These are phyloP conservation scores for Cercospora beticola DNA, from an alignment of 2,329 filamentous ascomycete genomes.

Conservation along the genomic window DNA sequence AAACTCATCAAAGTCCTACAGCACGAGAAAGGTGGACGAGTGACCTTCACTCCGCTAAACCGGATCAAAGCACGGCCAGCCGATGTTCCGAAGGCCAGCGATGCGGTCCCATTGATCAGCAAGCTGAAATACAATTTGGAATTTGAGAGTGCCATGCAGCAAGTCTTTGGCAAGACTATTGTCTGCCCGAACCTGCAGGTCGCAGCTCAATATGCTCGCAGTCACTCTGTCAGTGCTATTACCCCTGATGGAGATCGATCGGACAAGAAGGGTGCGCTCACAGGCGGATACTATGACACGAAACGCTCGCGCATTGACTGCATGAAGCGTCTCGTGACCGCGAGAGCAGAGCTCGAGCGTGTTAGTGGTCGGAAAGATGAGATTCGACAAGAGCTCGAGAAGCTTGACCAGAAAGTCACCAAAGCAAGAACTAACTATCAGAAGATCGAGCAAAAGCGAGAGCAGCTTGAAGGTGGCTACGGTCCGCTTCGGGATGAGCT, in stretches of 20 bases:
- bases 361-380: conserved; percentile 63
- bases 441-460: conserved; percentile 75
- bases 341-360: conserved; percentile 71
- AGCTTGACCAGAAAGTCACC: conserved; percentile 85
- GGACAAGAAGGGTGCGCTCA: conserved; percentile 92
- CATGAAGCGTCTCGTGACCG: conserved; percentile 71
- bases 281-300: conserved; percentile 88
- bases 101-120: conserved; percentile 81
- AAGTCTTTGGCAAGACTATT: conserved; percentile 93
- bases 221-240: conserved; percentile 87
- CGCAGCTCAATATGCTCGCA: conserved; percentile 86
- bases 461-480: conserved; percentile 77
- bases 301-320: conserved; percentile 83
- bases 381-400: conserved; percentile 69
- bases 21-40: conserved; percentile 74
- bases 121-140: conserved; percentile 76
- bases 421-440: conserved; percentile 78
- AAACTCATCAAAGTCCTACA: conserved; percentile 77
- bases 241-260: conserved; percentile 93
- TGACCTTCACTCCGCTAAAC: conserved; percentile 93
- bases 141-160: conserved; percentile 84
- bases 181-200: conserved; percentile 87
- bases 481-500: conserved; percentile 77
- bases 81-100: conserved; percentile 80
- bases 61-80: conserved; percentile 68